Conservation (phyloP, 2,329 filamentous ascomycete species). For the Aureobasidium sp. region DNA sequence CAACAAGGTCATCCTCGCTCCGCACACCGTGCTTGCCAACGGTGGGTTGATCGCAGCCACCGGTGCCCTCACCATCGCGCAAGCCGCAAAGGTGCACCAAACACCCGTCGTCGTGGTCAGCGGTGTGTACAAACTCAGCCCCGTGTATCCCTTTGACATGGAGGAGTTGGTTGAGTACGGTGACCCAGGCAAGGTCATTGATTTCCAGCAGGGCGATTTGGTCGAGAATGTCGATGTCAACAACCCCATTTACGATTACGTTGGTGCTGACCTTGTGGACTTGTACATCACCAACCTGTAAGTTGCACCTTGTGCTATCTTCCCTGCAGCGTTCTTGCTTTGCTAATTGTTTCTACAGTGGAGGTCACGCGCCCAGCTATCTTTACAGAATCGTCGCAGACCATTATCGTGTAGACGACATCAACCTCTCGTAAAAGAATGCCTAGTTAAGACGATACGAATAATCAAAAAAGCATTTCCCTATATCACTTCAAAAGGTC, state of each 20-base stretch:
- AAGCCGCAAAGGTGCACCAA: slow-evolving; percentile 71
- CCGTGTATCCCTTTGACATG: slow-evolving; percentile 76
- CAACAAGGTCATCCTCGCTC: slow-evolving; percentile 88
- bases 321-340: background rate
- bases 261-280: slow-evolving; percentile 66
- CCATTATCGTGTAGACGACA: slow-evolving; percentile 66
- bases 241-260: slow-evolving; percentile 73
- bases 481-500: background rate
- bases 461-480: background rate
- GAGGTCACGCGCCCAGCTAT: slow-evolving; percentile 60
- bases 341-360: slow-evolving; percentile 33
- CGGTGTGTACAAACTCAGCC: slow-evolving; percentile 89
- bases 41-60: slow-evolving; percentile 77
- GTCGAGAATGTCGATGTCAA: slow-evolving; percentile 69
- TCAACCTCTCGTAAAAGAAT: slow-evolving; percentile 36
- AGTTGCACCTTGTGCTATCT: slow-evolving; percentile 27
- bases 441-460: background rate
- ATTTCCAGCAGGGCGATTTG: slow-evolving; percentile 69
- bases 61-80: slow-evolving; percentile 75
- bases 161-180: slow-evolving; percentile 80
- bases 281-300: slow-evolving; percentile 80
- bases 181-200: slow-evolving; percentile 65
- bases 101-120: slow-evolving; percentile 82
- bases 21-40: slow-evolving; percentile 79
- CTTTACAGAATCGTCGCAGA: slow-evolving; percentile 65